These are phyloP conservation scores for Pleurozium schreberi DNA, from an alignment of 225 moss, liverwort and hornwort genomes.

Conservation along the genomic window DNA sequence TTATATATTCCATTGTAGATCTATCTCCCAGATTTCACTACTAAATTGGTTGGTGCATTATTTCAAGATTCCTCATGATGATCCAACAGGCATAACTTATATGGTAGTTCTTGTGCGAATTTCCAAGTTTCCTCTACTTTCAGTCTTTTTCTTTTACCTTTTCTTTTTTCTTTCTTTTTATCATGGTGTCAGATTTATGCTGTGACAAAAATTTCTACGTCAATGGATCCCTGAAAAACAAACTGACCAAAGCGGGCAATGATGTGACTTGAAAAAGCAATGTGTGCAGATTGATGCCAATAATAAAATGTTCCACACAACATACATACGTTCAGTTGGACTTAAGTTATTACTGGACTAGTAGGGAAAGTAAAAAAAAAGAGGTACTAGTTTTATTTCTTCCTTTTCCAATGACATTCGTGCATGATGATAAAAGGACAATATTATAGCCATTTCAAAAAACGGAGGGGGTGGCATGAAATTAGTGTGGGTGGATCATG, in stretches of 20 bases:
- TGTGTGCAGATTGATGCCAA: background rate
- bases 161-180: no score
- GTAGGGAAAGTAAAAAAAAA: background rate
- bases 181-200: background rate
- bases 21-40: background rate
- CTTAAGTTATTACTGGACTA: background rate
- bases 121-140: background rate
- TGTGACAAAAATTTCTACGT: background rate
- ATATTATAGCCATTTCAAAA: no score
- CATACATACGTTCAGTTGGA: background rate
- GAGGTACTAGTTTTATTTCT: background rate
- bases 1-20: background rate
- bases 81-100: no score
- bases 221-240: no score
- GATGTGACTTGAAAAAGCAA: background rate
- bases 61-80: background rate
- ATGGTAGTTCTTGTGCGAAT: background rate
- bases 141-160: fast-evolving
- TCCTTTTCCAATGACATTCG: background rate
- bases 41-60: background rate
- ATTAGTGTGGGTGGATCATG: background rate
- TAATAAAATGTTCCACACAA: background rate
- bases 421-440: background rate
- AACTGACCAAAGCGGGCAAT: background rate
- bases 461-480: fast-evolving